Evolutionary conservation across 1,284 basidiomycete species (phyloP).

Genomic region (Fomitopsis palustris): DNA sequence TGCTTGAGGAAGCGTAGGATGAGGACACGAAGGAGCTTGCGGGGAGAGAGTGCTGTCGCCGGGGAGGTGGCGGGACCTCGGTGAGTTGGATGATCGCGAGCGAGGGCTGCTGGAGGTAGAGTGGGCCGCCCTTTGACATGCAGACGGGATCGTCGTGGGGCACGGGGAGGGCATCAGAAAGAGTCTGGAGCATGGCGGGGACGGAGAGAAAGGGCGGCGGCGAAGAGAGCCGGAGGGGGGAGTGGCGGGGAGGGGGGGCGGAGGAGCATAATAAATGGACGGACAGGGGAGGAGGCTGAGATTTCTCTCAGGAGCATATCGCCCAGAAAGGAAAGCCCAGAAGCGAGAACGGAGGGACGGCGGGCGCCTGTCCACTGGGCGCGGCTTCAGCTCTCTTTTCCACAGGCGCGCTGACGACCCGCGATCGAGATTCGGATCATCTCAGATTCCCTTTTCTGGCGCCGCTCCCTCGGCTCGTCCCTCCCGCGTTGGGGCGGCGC

Average conservation of each 20-base stretch:
- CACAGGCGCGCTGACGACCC: conserved; percentile 8
- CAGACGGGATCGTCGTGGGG: conserved; percentile 26
- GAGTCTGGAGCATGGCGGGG: conserved; percentile 17
- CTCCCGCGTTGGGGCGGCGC: conserved; percentile 6
- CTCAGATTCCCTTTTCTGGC: conserved; percentile 19
- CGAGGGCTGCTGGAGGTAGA: conserved; percentile 51
- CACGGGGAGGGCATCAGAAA: conserved; percentile 27
- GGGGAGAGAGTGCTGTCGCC: conserved; percentile 31
- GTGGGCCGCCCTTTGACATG: conserved; percentile 36
- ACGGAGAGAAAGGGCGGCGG: conserved; percentile 11
- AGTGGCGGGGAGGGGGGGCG: conserved; percentile 9
- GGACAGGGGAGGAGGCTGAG: conserved; percentile 12
- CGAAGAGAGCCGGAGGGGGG: conserved; percentile 16
- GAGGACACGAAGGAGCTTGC: conserved; percentile 36
- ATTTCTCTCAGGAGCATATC: conserved; percentile 18
- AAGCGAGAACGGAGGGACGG: too few species aligned
- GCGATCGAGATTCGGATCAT: conserved; percentile 24
- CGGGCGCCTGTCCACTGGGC: too few species aligned
- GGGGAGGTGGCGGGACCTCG: conserved; percentile 57
- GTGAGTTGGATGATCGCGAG: conserved; percentile 72
- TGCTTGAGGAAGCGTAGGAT: conserved; percentile 31
- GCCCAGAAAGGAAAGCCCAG: conserved; percentile 6
- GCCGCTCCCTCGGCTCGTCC: conserved; percentile 10
- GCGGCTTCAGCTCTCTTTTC: conserved; percentile 14
- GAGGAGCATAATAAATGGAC: conserved; percentile 15